phyloP scores from a whole-genome alignment of 495 filamentous ascomycete species.

The Schizothecium vesticola region DNA sequence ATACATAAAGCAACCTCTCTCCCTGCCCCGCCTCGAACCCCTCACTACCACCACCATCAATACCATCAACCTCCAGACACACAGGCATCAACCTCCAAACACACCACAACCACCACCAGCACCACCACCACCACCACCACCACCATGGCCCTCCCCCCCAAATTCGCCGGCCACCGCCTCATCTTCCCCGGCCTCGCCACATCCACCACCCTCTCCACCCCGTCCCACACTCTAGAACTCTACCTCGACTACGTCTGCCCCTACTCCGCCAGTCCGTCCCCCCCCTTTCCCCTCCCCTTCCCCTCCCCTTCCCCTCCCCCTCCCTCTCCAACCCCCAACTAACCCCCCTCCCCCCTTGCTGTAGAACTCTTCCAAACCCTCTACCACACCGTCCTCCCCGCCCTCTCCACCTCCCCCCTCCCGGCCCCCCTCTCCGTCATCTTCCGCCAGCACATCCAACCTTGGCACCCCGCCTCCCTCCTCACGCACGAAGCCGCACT shows the following conservation, averaged over 20 bases:
- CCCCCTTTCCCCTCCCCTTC: conserved; percentile 33
- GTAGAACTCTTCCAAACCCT: conserved; percentile 67
- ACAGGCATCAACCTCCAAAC: no score
- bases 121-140: not conserved
- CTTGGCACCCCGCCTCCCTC: conserved; percentile 90
- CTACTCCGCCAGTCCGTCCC: conserved; percentile 38
- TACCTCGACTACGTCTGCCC: conserved; percentile 88
- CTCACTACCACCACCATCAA: not conserved
- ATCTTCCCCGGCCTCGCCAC: conserved; percentile 22
- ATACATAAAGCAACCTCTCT: not conserved
- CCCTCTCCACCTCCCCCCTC: conserved; percentile 42
- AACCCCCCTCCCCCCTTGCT: no score
- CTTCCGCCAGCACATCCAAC: conserved; percentile 88
- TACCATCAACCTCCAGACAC: no score
- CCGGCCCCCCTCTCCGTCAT: conserved; percentile 60
- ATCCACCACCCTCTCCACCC: conserved; percentile 31
- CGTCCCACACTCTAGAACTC: conserved; percentile 69
- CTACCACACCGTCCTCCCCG: conserved; percentile 61
- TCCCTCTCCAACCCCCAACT: not conserved
- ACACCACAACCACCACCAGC: not conserved
- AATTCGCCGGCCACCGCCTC: conserved; percentile 63
- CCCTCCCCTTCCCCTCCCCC: conserved; percentile 7
- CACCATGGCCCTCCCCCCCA: conserved; percentile 70
- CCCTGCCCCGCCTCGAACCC: not conserved
- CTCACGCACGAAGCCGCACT: conserved; percentile 81